Conservation (phyloP, 2,329 filamentous ascomycete species). For the Trichoderma asperellum region DNA sequence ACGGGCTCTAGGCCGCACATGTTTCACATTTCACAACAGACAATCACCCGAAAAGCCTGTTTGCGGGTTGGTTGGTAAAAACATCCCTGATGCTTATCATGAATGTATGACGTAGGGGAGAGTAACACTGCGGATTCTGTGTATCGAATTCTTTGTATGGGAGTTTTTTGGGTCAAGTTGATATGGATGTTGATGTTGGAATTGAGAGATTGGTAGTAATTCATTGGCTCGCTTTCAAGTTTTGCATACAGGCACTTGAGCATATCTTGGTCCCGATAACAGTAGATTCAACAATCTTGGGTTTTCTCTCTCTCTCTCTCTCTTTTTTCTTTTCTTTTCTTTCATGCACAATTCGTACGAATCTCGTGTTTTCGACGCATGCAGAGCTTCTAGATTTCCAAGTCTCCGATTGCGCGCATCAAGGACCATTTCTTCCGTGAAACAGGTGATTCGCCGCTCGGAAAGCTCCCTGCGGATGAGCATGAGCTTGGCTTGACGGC, state of each 20-base stretch:
- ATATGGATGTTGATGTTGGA: not conserved
- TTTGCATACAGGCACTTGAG: not conserved
- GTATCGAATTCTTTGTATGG: not conserved
- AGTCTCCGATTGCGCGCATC: not conserved
- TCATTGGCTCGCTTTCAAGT: not conserved
- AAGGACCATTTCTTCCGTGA: constrained; percentile 32
- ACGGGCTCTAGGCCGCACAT: not conserved
- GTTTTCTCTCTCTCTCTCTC: not conserved
- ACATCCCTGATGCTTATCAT: not conserved
- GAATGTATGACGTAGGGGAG: constrained; percentile 14
- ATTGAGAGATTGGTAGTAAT: not conserved
- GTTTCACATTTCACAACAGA: constrained; percentile 16
- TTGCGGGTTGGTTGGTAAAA: not conserved
- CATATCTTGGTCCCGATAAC: not conserved
- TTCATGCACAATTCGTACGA: not conserved
- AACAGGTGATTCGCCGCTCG: not conserved
- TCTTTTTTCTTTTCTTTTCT: not conserved
- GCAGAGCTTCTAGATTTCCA: not conserved
- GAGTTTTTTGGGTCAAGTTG: not conserved
- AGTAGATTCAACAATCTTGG: not conserved
- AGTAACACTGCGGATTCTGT: constrained; percentile 14
- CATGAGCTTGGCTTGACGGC: constrained; percentile 19
- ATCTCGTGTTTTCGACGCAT: not conserved
- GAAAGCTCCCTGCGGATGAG: not conserved
- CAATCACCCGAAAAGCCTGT: constrained; percentile 12